These are phyloP conservation scores for Bipolaris gigantea DNA, from an alignment of 2,329 filamentous ascomycete genomes.

Conservation along the genomic window DNA sequence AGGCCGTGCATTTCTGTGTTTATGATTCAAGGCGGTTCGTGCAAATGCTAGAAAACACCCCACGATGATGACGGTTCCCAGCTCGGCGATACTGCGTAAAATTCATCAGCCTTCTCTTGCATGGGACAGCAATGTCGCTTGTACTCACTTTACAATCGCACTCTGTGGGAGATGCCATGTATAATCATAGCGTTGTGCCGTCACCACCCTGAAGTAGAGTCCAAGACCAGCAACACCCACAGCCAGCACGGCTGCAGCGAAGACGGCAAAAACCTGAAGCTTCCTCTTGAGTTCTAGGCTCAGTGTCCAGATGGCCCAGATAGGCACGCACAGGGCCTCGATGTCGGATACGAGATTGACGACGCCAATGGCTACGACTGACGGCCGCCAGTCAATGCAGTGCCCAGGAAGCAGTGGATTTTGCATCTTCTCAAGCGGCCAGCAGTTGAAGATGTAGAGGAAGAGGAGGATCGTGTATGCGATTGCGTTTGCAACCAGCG, in stretches of 20 bases:
- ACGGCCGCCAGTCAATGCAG: conserved; percentile 10
- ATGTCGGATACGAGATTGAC: conserved; percentile 16
- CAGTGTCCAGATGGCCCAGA: conserved; percentile 14
- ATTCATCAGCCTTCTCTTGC: neutral
- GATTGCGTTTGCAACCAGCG: conserved; percentile 8
- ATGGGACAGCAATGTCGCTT: neutral
- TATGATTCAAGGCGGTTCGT: neutral
- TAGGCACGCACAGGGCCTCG: conserved; percentile 20
- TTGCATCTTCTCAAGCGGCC: conserved; percentile 12
- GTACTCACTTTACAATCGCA: neutral
- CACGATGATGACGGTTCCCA: neutral
- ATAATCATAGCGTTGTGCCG: neutral
- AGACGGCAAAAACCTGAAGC: conserved; percentile 17
- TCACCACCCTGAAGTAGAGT: neutral
- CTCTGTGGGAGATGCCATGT: neutral
- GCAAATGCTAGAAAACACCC: neutral
- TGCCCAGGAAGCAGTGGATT: conserved; percentile 6
- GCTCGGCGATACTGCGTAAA: neutral
- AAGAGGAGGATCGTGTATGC: conserved; percentile 14
- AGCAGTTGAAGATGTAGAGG: conserved; percentile 17
- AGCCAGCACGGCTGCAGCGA: conserved; percentile 9
- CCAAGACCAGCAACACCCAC: neutral
- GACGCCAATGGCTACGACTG: conserved; percentile 12
- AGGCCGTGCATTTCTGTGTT: neutral
- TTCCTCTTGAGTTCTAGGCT: conserved; percentile 14